These are phyloP conservation scores for Rehmannia glutinosa DNA, from an alignment of 257 asterid species.

Conservation along the genomic window DNA sequence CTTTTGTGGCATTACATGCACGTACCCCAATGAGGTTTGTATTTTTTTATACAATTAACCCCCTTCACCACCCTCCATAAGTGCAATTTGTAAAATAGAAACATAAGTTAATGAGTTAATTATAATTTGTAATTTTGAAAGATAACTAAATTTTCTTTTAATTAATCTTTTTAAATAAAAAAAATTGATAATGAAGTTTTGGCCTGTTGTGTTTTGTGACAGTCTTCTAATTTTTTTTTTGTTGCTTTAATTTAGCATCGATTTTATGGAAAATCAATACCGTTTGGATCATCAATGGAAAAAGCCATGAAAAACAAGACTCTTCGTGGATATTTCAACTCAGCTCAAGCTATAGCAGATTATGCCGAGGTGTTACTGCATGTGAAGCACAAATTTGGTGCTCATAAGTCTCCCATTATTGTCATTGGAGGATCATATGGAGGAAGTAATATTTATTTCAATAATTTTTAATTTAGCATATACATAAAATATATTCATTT, in stretches of 20 bases:
- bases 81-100: too few relatives aligned
- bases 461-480: too few relatives aligned
- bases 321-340: slow-evolving; percentile 47
- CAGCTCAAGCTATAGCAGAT: slow-evolving; percentile 69
- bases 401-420: slow-evolving; percentile 46
- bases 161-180: too few relatives aligned
- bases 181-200: too few relatives aligned
- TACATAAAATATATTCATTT: background rate
- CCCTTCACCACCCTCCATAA: too few relatives aligned
- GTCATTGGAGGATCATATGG: slow-evolving; percentile 63
- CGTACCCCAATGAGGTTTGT: too few relatives aligned
- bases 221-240: background rate
- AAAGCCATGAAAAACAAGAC: slow-evolving; percentile 26
- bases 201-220: too few relatives aligned
- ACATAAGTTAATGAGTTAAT: too few relatives aligned
- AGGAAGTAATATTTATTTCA: slow-evolving; percentile 69
- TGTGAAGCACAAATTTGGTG: slow-evolving; percentile 30
- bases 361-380: slow-evolving; percentile 47
- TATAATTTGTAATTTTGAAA: too few relatives aligned
- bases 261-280: slow-evolving; percentile 48
- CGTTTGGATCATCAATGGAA: slow-evolving; percentile 37
- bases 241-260: slow-evolving; percentile 36
- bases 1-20: too few relatives aligned
- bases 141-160: too few relatives aligned
- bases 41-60: too few relatives aligned